Base-by-base conservation (phyloP, 306 rosid species). In the Abrus precatorius region DNA sequence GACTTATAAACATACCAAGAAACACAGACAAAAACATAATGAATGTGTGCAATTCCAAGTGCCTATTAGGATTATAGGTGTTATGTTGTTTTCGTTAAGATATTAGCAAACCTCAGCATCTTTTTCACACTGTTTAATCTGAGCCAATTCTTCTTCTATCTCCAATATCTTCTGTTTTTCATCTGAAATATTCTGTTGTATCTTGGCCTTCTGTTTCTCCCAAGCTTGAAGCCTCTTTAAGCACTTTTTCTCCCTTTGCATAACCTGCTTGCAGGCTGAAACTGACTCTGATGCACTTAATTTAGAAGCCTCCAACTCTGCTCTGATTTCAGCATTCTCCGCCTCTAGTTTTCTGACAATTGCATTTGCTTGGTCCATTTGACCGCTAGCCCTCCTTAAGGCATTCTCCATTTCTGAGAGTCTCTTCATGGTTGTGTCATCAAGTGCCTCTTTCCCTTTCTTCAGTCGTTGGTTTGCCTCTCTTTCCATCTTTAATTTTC, bases 281-380 rank as follows among this genome's bases (percentile, higher is more conserved):
- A 86, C 88, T 0, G 97, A 91, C 82, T 93, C 98, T 54, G 94
- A 85, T 28, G 98, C 93, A 90, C 93, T 91, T 80, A 91, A 65
- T 74, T 93, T 93, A 69, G 88, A 85, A 72, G 97, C 97, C 87
- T 93, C 97, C 90, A 90, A 83, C 88, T 93, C 98, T 63, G 97
- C 98, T 77, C 86, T 90, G 81, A 93, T 87, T 86, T 91, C 97
- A 41, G 98, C 97, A 86, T 93, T 90, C 85, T 91, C 94, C n/a
- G 59, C 79, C 88, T 91, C 94, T 36, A 93, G 90, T 34, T 83
- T 84, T 64, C 84, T 89, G 49, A 93, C 92, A 14, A 88, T 85
- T 5, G 90, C 89, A 91, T 91, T 90, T 54, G 97, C 92, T n/a
- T 87, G 85, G 86, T 93, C 98, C 80, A 88, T 90, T 83, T 91